A percentile compares a stretch with the other conserved stretches of the same genome.
Evolutionary conservation across 1,284 basidiomycete species (phyloP).

Genomic region (Exobasidium cylindrosporum): DNA sequence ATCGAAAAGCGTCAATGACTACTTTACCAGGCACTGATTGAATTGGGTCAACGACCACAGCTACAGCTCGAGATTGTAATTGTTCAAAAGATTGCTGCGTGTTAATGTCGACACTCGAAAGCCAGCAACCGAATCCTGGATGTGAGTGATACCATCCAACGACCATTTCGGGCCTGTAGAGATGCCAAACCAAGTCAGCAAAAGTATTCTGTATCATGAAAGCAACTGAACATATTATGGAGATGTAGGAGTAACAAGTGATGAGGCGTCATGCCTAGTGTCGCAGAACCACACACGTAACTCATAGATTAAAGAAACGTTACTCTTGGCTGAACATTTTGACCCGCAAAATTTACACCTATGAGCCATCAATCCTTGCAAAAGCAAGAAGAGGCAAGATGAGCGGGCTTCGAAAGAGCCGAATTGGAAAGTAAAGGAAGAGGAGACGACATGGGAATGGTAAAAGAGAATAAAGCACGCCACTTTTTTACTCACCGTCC

Average conservation of each 20-base stretch:
- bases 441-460: background rate
- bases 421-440: background rate
- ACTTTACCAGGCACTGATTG: slow-evolving; percentile 90
- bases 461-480: background rate
- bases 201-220: background rate
- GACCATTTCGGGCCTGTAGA: slow-evolving; percentile 82
- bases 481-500: slow-evolving; percentile 67
- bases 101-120: slow-evolving; percentile 98
- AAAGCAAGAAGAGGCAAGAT: slow-evolving; percentile 8
- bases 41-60: slow-evolving; percentile 97
- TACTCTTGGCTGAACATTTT: slow-evolving; percentile 12
- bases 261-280: background rate
- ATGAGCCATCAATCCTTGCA: slow-evolving; percentile 3
- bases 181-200: slow-evolving; percentile 2
- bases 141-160: slow-evolving; percentile 99
- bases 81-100: slow-evolving; percentile 99
- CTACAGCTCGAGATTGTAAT: slow-evolving; percentile 88
- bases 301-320: background rate
- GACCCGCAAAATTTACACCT: slow-evolving; percentile 11
- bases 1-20: slow-evolving; percentile 96
- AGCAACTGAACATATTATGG: background rate
- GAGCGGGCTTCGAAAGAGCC: slow-evolving; percentile 15
- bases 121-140: slow-evolving; percentile 98
- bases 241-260: background rate
- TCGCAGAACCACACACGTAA: background rate